Percentiles rank a stretch among this genome's conserved stretches.
Conservation (phyloP, 2,329 filamentous ascomycete species). For the Nothomitra cinnamomea region DNA sequence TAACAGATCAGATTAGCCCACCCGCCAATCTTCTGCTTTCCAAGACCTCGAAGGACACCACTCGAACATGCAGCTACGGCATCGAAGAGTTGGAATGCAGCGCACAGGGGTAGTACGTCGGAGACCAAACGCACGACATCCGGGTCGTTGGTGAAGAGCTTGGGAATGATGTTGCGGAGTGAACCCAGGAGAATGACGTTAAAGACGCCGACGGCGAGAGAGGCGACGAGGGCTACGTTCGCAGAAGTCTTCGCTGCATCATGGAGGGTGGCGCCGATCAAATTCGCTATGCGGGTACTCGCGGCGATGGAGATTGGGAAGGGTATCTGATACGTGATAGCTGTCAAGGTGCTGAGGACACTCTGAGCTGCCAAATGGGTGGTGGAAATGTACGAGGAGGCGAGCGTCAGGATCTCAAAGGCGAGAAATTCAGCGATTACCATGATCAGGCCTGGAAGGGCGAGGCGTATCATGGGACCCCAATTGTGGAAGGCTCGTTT, state of each 20-base stretch:
- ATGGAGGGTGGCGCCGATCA: constrained; percentile 74
- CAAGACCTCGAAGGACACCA: constrained; percentile 72
- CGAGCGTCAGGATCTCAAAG: constrained; percentile 81
- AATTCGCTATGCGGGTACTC: constrained; percentile 75
- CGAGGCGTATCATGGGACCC: constrained; percentile 72
- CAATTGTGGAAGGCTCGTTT: constrained; percentile 54
- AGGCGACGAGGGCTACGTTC: constrained; percentile 54
- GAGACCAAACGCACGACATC: constrained; percentile 55
- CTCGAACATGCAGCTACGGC: constrained; percentile 63
- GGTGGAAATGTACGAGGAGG: constrained; percentile 61
- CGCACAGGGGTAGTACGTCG: constrained; percentile 58
- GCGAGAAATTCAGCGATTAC: constrained; percentile 85
- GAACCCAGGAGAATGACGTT: constrained; percentile 55
- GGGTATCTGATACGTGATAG: constrained; percentile 76
- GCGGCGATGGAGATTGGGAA: constrained; percentile 82
- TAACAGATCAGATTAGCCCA: constrained; percentile 78
- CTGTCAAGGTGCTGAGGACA: constrained; percentile 60
- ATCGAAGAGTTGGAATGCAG: constrained; percentile 82
- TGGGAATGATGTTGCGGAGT: constrained; percentile 56
- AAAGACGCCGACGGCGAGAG: constrained; percentile 55
- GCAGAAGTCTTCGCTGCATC: constrained; percentile 65
- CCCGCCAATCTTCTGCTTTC: constrained; percentile 75
- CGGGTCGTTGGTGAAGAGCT: constrained; percentile 58
- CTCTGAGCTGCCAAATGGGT: constrained; percentile 76
- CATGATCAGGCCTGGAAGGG: constrained; percentile 82